phyloP scores from a whole-genome alignment of 1,139 yeast genomes.

The Geotrichum fermentans region DNA sequence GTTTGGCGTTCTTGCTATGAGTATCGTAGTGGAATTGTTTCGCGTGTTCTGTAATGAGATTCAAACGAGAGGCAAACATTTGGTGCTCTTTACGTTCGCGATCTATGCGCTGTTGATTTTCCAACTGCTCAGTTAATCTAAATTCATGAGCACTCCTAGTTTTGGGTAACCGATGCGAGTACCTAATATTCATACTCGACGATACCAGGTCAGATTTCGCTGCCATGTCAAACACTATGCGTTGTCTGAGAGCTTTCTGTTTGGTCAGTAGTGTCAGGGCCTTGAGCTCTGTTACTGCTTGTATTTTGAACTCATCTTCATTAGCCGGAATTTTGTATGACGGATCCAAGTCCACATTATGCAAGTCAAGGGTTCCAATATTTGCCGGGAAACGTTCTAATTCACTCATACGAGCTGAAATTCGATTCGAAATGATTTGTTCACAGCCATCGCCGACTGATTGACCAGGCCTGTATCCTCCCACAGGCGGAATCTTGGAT shows the following conservation, averaged over 20 bases:
- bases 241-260: conserved; percentile 80
- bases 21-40: conserved; percentile 31
- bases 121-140: conserved; percentile 57
- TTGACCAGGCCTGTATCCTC: conserved; percentile 21
- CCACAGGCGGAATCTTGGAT: conserved; percentile 33
- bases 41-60: conserved; percentile 40
- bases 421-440: conserved; percentile 38
- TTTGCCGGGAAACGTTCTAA: conserved; percentile 74
- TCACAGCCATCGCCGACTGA: conserved; percentile 35
- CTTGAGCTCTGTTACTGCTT: conserved; percentile 76
- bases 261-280: conserved; percentile 71
- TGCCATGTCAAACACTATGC: conserved; percentile 61
- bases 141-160: conserved; percentile 57
- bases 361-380: conserved; percentile 56
- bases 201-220: conserved; percentile 34
- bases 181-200: conserved; percentile 35
- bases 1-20: conserved; percentile 24
- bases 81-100: conserved; percentile 43
- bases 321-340: conserved; percentile 47
- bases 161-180: conserved; percentile 49
- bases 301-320: conserved; percentile 46
- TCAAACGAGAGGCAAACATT: conserved; percentile 36
- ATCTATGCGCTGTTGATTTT: conserved; percentile 51
- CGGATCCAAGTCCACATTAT: conserved; percentile 39
- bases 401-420: conserved; percentile 67